Conservation (phyloP, 2,329 filamentous ascomycete genomes). For the Fusarium algeriense region DNA sequence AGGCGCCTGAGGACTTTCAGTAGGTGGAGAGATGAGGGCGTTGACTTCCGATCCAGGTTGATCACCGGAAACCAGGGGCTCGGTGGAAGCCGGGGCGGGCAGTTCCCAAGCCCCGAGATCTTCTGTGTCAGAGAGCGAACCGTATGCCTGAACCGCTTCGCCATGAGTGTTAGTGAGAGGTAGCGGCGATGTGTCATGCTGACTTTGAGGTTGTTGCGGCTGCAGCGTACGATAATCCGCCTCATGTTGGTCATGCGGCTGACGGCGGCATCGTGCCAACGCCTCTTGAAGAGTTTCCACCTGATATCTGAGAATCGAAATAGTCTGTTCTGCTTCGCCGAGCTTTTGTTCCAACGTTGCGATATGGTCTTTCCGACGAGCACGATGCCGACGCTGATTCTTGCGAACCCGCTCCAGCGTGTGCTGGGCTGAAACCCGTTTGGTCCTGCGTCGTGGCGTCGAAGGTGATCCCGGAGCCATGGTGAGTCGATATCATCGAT, state of each 20-base stretch:
- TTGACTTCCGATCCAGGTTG: background rate
- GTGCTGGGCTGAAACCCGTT: background rate
- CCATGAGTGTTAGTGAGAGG: background rate
- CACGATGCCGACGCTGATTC: conserved; percentile 1
- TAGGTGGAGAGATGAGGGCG: background rate
- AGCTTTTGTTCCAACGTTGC: background rate
- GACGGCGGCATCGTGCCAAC: too few relatives aligned
- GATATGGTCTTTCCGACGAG: background rate
- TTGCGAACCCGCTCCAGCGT: background rate
- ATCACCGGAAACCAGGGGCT: background rate
- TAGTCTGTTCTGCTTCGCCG: background rate
- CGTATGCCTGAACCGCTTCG: background rate
- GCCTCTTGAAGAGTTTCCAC: background rate
- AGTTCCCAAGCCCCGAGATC: background rate
- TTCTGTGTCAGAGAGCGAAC: background rate
- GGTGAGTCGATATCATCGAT: background rate
- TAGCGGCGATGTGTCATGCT: background rate
- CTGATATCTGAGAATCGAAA: background rate
- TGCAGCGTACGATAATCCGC: background rate
- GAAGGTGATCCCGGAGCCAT: background rate
- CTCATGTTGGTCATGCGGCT: background rate
- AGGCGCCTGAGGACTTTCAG: background rate
- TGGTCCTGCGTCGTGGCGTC: background rate
- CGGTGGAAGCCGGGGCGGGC: background rate
- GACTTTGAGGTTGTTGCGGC: background rate